Evolutionary conservation across 345 rosid genomes (phyloP), one percentile per base, ranked within the genome.

Genomic region (Lumnitzera racemosa): DNA sequence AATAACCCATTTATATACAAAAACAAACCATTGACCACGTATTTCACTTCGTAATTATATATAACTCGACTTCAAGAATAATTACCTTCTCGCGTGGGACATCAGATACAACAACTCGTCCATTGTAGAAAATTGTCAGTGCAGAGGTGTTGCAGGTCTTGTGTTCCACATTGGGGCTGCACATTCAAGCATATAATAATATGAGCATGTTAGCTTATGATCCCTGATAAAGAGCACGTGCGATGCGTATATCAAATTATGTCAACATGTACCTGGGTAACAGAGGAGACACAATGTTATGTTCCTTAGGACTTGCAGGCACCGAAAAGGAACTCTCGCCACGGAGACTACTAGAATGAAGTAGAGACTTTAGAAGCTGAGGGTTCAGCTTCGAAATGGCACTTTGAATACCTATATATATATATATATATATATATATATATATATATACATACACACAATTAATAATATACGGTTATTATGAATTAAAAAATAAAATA

Each of bases 71-170:
- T 9, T 36, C 43, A 5, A 7, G 43, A 36, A 1, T 36, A 5
- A 4, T 36, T 8, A 53, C 66, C 66, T 43, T 53, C 27, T 46
- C 2, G 25, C 53, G 41, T 14, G 59, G 59, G 41, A 62, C 25
- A 23, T 47, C 52, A 46, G 36, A 16, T 16, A 62, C 52, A 31
- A 24, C 55, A 15, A 62, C 57, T 31, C 9, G 47, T 54, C 66
- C 66, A n/a, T 53, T 54, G 66, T 62, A 62, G 59, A 62, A 62
- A 12, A 62, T 53, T 24, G 66, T 62, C 43, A 62, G 57, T 10
- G 66, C 59, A 54, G 66, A 51, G 4, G 41, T 53, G 7, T 23
- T 43, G 14, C 7, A 49, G 11, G 29, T 41, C 23, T 4, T 36
- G 43, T 14, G 13, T 2, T 62, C 58, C 14, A 41, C 13, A 50